phyloP scores from a whole-genome alignment of 208 protist genomes.

The Wallacemonas rigidus region DNA sequence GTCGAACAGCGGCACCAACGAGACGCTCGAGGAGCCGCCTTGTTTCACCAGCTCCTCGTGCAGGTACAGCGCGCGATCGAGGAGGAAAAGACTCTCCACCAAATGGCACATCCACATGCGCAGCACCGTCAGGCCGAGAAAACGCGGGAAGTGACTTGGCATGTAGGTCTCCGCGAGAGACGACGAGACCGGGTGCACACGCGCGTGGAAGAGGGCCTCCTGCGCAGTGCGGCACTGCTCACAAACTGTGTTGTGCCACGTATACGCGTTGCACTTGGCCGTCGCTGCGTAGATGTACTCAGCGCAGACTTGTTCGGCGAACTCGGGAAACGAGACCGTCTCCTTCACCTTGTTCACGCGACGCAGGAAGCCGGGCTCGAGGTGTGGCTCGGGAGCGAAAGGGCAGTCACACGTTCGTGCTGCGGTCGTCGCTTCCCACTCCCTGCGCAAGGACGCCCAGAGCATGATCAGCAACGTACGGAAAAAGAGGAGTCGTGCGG shows the following conservation, averaged over 20 bases:
- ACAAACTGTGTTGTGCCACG: constrained; percentile 50
- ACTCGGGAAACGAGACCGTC: constrained; percentile 50
- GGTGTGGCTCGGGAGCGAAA: constrained; percentile 53
- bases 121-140: constrained; percentile 83
- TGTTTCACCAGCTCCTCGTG: constrained; percentile 40
- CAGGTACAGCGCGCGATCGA: constrained; percentile 81
- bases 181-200: constrained; percentile 11
- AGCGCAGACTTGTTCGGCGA: constrained; percentile 41
- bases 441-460: constrained; percentile 38
- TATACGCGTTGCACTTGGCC: constrained; percentile 34
- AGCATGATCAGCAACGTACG: constrained; percentile 73
- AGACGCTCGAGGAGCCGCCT: constrained; percentile 53
- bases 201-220: constrained; percentile 30
- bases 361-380: constrained; percentile 80
- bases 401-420: constrained; percentile 22
- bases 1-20: constrained; percentile 87
- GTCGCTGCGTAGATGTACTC: constrained; percentile 61
- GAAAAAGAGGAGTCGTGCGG: constrained; percentile 76
- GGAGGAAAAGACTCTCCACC: constrained; percentile 72
- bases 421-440: constrained; percentile 20
- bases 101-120: constrained; percentile 92
- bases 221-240: constrained; percentile 42
- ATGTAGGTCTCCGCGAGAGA: constrained; percentile 37
- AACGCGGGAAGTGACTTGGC: constrained; percentile 54
- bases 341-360: constrained; percentile 63